Evolutionary conservation across 352 stramenopile genomes (phyloP).

Genomic region (Phytopythium boreale): DNA sequence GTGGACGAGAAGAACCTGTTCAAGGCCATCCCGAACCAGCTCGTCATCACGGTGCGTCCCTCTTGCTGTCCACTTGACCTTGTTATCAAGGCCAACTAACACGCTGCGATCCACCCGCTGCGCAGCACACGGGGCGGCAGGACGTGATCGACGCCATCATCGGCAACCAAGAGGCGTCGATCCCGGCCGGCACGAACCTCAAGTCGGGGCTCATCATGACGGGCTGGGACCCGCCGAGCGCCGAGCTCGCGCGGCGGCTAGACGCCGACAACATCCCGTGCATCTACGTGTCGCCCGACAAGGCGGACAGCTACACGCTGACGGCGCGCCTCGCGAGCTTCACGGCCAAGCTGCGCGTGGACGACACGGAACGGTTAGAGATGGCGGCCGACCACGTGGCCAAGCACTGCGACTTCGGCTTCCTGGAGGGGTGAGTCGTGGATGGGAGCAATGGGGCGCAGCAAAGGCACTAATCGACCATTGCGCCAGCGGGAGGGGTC

Average conservation of each 20-base stretch:
- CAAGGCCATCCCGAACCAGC: constrained; percentile 83
- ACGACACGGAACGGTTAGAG: constrained; percentile 72
- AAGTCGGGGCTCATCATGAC: constrained; percentile 80
- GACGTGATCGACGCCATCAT: constrained; percentile 87
- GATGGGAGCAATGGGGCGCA: not conserved
- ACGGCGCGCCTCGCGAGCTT: constrained; percentile 77
- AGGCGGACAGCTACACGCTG: constrained; percentile 86
- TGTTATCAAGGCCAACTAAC: constrained; percentile 7
- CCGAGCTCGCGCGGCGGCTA: constrained; percentile 57
- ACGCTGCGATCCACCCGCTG: not conserved
- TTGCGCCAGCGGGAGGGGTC: not conserved
- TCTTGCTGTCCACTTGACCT: not conserved
- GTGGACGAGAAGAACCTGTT: constrained; percentile 78
- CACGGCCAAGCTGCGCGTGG: constrained; percentile 76
- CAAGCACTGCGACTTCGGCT: constrained; percentile 82
- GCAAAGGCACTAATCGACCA: not conserved
- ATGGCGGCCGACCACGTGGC: constrained; percentile 78
- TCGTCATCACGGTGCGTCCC: constrained; percentile 84
- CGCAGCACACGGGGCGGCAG: constrained; percentile 72
- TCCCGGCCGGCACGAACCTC: constrained; percentile 64
- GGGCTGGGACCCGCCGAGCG: constrained; percentile 73
- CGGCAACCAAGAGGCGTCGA: constrained; percentile 74
- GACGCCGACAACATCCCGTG: constrained; percentile 85
- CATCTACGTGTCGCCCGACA: constrained; percentile 83
- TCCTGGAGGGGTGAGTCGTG: constrained; percentile 36